Base-by-base conservation (phyloP, 352 stramenopile species). In the Phytophthora idaei region DNA sequence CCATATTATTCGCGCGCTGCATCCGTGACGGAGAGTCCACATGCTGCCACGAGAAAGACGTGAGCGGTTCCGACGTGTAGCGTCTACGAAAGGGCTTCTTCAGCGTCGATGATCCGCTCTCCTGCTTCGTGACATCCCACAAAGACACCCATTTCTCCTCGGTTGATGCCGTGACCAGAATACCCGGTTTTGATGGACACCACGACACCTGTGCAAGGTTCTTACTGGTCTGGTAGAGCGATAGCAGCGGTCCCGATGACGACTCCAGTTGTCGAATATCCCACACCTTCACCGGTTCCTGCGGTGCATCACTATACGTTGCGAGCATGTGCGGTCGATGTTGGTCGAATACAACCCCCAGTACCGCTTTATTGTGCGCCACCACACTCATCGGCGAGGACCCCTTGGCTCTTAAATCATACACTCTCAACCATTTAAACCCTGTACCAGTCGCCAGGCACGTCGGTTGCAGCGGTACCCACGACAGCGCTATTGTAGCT, bases 361-460 rank as follows among this genome's bases (percentile, higher is more conserved):
- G 66, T 42, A 96, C 88, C 0, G 81, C 83, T 64, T 96, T 96
- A 63, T 91, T 92, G 61, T 96, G 88, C 3, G 88, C 88, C 0
- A 93, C 85, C 11, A 96, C 84, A 52, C 83, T 93, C 67, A 96
- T 78, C 1, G 86, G 85, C n/a, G 81, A 74, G 36, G 77, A 72
- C 4, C 61, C 69, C 25, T 90, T 87, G 0, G 76, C 68, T 17
- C 88, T 74, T 17, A 96, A 48, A 66, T 96, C 88, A 57, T 96
- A 94, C 49, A 96, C 85, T 28, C 88, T 80, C 11, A 96, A 67
- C 88, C 88, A 96, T 77, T 94, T 94, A 71, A 96, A 96, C 2
- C 88, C 88, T 15, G 88, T 96, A 15, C 88, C 88, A 5, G 84
- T 92, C 0, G 87, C 87, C 36, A 96, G 64, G 47, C 85, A 94